Conservation (phyloP, 2,329 filamentous ascomycete species). For the Piedraia hortae region DNA sequence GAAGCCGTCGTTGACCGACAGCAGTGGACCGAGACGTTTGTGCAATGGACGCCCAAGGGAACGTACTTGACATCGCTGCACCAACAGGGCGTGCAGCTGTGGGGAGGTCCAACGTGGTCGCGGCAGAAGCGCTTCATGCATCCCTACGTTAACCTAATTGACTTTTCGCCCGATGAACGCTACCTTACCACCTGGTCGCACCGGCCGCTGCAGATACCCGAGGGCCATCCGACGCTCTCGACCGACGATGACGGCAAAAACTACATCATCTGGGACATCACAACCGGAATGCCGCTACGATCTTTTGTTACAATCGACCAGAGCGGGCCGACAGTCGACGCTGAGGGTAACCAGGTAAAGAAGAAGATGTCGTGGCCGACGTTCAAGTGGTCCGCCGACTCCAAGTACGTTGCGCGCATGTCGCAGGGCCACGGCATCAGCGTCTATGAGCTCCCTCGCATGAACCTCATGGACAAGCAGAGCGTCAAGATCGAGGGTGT, state of each 20-base stretch:
- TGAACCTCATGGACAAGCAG: slow-evolving; percentile 74
- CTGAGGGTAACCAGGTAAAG: slow-evolving; percentile 40
- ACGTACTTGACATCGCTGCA: slow-evolving; percentile 90
- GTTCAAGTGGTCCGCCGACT: slow-evolving; percentile 97
- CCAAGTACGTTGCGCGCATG: slow-evolving; percentile 87
- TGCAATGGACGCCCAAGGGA: slow-evolving; percentile 90
- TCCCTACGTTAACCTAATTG: slow-evolving; percentile 80
- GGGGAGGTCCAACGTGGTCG: slow-evolving; percentile 75
- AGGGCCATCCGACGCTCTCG: slow-evolving; percentile 47
- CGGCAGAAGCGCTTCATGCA: slow-evolving; percentile 84
- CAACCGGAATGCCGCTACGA: slow-evolving; percentile 63
- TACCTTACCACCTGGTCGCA: slow-evolving; percentile 95
- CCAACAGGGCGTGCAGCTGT: slow-evolving; percentile 85
- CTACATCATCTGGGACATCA: slow-evolving; percentile 95
- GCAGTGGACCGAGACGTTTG: slow-evolving; percentile 94
- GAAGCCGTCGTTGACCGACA: slow-evolving; percentile 75
- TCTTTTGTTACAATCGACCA: slow-evolving; percentile 82
- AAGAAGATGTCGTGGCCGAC: slow-evolving; percentile 94
- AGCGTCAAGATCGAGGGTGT: slow-evolving; percentile 91
- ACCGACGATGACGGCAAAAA: slow-evolving; percentile 95
- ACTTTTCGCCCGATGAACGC: slow-evolving; percentile 80
- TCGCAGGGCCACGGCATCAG: slow-evolving; percentile 71
- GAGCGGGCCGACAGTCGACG: slow-evolving; percentile 31
- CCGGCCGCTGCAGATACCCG: slow-evolving; percentile 71
- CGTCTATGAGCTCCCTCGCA: slow-evolving; percentile 66